These are phyloP conservation scores for Panellus pusillus DNA, from an alignment of 768 basidiomycete species.

Conservation along the genomic window DNA sequence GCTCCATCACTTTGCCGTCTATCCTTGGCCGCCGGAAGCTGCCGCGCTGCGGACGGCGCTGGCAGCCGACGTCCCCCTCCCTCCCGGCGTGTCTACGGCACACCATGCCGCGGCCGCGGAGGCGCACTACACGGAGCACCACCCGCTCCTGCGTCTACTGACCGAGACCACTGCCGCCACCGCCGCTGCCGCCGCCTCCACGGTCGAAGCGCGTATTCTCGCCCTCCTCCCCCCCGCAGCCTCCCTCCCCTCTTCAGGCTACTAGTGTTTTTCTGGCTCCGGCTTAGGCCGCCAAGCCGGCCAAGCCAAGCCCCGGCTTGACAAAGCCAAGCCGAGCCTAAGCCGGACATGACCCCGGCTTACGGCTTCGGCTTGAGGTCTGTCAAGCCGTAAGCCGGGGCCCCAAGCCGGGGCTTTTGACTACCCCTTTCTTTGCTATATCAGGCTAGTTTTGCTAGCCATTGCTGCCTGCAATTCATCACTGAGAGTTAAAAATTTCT, in stretches of 20 bases:
- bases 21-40: slow-evolving; percentile 31
- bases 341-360: too few species aligned
- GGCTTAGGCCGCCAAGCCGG: too few species aligned
- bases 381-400: too few species aligned
- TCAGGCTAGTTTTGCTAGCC: too few species aligned
- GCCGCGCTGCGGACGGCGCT: slow-evolving; percentile 32
- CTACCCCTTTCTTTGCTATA: too few species aligned
- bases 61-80: slow-evolving; percentile 27
- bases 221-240: slow-evolving; percentile 29
- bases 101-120: slow-evolving; percentile 29
- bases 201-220: not conserved
- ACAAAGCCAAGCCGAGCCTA: too few species aligned
- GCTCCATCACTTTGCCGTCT: slow-evolving; percentile 38
- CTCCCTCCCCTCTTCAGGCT: slow-evolving; percentile 39
- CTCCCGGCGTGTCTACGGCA: slow-evolving; percentile 20
- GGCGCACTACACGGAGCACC: slow-evolving; percentile 32
- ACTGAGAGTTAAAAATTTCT: too few species aligned
- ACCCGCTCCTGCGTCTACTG: slow-evolving; percentile 39
- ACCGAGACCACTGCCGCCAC: slow-evolving; percentile 17
- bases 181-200: not conserved
- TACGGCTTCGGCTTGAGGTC: too few species aligned
- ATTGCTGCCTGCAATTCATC: too few species aligned
- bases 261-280: too few species aligned
- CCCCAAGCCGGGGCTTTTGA: too few species aligned
- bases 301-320: too few species aligned